These are phyloP conservation scores for Solanum ossicruentum DNA, from an alignment of 257 asterid genomes.

Conservation along the genomic window DNA sequence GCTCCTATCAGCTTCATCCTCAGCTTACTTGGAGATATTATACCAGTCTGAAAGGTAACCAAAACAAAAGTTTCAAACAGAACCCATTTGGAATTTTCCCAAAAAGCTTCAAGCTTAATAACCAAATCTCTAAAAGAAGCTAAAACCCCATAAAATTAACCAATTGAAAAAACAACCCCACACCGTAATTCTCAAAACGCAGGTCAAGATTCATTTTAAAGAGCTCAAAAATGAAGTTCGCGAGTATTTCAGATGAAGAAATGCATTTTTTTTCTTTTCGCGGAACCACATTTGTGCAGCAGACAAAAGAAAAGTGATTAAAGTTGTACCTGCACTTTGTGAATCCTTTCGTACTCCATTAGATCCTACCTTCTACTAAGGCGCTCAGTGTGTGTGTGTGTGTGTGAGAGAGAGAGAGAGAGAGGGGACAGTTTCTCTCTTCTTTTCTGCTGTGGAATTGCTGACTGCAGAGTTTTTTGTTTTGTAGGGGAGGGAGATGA, in stretches of 20 bases:
- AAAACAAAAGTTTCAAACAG: not conserved
- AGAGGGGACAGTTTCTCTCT: conserved; percentile 1
- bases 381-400: conserved; percentile 1
- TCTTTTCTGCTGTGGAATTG: not conserved
- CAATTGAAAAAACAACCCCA: not conserved
- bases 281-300: not conserved
- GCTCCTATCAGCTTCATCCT: conserved; percentile 79
- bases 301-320: not conserved
- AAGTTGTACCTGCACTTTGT: conserved; percentile 64
- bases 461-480: not conserved
- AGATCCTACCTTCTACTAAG: conserved; percentile 15
- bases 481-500: not conserved
- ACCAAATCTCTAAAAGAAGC: not conserved
- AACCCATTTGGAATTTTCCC: not conserved
- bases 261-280: not conserved
- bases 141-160: not conserved
- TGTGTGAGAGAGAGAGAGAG: conserved; percentile 12
- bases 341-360: conserved; percentile 98
- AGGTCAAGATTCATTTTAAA: not conserved
- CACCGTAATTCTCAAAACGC: not conserved
- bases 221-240: not conserved
- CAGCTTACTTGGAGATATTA: conserved; percentile 82
- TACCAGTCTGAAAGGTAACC: conserved; percentile 47
- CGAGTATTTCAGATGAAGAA: not conserved
- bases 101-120: conserved; percentile 1